A percentile compares a stretch with the other conserved stretches of the same genome.
These are phyloP conservation scores for Rosa rugosa DNA, from an alignment of 306 rosid genomes.

Conservation along the genomic window DNA sequence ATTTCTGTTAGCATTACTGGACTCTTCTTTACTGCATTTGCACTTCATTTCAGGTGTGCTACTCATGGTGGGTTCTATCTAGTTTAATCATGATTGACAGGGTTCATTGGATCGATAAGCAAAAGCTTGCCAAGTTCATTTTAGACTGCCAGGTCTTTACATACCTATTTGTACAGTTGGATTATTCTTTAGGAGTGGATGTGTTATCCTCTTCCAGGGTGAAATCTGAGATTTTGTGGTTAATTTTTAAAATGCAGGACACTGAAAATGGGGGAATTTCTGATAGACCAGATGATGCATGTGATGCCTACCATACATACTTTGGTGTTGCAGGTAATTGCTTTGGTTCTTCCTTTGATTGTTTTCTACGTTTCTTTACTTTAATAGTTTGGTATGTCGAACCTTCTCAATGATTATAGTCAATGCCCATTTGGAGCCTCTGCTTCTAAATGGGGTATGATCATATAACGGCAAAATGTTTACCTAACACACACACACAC, in stretches of 20 bases:
- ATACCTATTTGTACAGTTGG: constrained; percentile 19
- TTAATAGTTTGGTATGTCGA: no score
- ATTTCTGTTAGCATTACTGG: neutral
- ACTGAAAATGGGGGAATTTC: constrained; percentile 89
- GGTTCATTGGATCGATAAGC: constrained; percentile 86
- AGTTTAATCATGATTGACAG: constrained; percentile 95
- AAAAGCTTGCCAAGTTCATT: constrained; percentile 81
- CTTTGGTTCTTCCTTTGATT: neutral
- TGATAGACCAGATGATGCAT: constrained; percentile 92
- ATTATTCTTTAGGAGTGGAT: constrained; percentile 9
- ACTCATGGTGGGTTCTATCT: constrained; percentile 95
- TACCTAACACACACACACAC: neutral
- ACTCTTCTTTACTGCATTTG: constrained; percentile 26
- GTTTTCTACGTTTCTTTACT: no score
- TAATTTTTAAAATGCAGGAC: constrained; percentile 51
- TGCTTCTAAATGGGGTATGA: neutral
- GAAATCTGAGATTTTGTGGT: constrained; percentile 28
- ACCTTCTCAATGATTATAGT: neutral
- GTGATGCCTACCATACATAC: constrained; percentile 83
- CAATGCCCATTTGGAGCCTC: neutral
- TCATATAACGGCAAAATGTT: neutral
- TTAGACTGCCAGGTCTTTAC: constrained; percentile 73
- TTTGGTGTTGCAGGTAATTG: constrained; percentile 79
- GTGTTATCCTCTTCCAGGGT: neutral
- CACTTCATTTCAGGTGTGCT: constrained; percentile 65